These are phyloP conservation scores for Niebla homalea DNA, from an alignment of 495 filamentous ascomycete genomes.

Conservation along the genomic window DNA sequence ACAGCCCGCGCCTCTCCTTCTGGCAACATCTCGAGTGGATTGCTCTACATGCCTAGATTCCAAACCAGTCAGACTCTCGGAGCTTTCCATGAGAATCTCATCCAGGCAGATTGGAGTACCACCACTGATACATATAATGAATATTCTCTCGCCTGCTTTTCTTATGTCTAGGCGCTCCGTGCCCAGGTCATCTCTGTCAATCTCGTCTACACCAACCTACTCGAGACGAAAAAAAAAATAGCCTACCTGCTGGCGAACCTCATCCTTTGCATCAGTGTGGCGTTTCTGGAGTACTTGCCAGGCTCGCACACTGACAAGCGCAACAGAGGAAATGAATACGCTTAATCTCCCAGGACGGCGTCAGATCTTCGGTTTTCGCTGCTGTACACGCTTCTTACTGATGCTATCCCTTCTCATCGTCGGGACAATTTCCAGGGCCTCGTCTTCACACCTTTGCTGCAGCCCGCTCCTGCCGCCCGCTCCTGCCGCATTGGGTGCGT, in stretches of 20 bases:
- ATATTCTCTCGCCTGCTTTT: slow-evolving; percentile 23
- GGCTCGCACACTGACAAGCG: slow-evolving; percentile 21
- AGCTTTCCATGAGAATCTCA: slow-evolving; percentile 12
- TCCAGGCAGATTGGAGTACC: slow-evolving; percentile 4
- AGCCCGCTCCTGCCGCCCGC: slow-evolving; percentile 20
- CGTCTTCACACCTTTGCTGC: slow-evolving; percentile 19
- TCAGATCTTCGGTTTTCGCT: slow-evolving; percentile 16
- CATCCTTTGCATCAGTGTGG: slow-evolving; percentile 18
- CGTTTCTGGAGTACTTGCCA: slow-evolving; percentile 23
- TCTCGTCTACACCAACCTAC: slow-evolving; percentile 53
- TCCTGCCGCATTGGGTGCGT: slow-evolving; percentile 18
- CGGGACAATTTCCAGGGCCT: slow-evolving; percentile 11
- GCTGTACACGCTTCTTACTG: slow-evolving; percentile 16
- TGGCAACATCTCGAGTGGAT: slow-evolving; percentile 38
- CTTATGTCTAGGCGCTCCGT: slow-evolving; percentile 24
- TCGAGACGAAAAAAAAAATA: slow-evolving; percentile 45
- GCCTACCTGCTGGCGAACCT: slow-evolving; percentile 40
- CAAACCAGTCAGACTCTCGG: slow-evolving; percentile 18
- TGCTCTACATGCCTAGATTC: slow-evolving; percentile 19
- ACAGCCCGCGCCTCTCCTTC: slow-evolving; percentile 13
- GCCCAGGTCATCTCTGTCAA: slow-evolving; percentile 56
- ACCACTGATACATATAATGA: slow-evolving; percentile 10
- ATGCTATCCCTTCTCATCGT: slow-evolving; percentile 11
- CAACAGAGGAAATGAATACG: slow-evolving; percentile 11
- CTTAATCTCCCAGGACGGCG: slow-evolving; percentile 20